Evolutionary conservation across 257 asterid species (phyloP), one percentile per base, ranked within the genome.

Genomic region (Osmanthus fragrans): DNA sequence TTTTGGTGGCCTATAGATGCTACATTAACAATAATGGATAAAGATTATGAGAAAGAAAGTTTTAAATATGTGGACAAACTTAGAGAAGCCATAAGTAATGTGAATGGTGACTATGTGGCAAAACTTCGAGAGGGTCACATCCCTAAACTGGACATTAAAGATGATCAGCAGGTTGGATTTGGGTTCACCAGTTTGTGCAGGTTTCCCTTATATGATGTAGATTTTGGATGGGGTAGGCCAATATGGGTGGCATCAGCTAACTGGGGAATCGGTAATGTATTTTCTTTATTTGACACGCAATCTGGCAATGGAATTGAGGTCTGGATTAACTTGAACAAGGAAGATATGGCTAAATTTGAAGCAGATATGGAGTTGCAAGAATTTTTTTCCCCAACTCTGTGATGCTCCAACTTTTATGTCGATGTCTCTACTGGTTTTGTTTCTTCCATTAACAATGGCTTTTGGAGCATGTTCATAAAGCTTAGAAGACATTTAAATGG

Each of bases 191-290:
- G 94, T 65, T 70, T 86, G 81, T 89, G 94, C 42, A 71, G 90
- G 80, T 81, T 86, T 32, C 92, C 89, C 4, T 8, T 83, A 36
- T 86, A 87, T 7, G 58, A 84, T 54, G 84, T 84, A 6, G 89
- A 88, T 82, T 88, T 88, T 76, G 92, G 90, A 49, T 84, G 84
- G 88, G 89, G 90, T 49, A 79, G 73, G 39, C 91, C 90, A 1
- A 47, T 47, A 65, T 73, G 82, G 90, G 85, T 79, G 27, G 85
- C 85, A 49, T 79, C 84, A 2, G 80, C 85, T 5, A 51, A 71
- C 18, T 56, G 82, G 73, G 29, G 60, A 0, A 80, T 73, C 70
- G 75, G 77, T 81, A 85, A 89, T 81, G 21, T 16, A n/a, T 7
- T 51, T 5, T n/a, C 7, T 4, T 85, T 86, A 27, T 34, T 80